Conservation (phyloP, 345 rosid genomes). For the Lepidium sativum region DNA sequence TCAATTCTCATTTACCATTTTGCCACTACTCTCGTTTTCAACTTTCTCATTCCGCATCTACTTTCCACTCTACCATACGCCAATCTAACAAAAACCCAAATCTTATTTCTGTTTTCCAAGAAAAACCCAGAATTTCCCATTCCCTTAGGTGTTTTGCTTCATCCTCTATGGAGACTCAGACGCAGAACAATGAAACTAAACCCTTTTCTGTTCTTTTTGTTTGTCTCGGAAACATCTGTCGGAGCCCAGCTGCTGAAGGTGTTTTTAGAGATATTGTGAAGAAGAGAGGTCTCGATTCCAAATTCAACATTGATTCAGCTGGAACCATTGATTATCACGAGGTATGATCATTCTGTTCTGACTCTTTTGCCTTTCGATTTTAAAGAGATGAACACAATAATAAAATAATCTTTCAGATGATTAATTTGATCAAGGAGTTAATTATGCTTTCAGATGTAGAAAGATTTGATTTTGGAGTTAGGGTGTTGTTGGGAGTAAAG, state of each 20-base stretch:
- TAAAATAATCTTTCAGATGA: neutral
- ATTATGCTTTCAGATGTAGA: neutral
- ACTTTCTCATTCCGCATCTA: slow-evolving; percentile 5
- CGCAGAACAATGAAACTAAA: slow-evolving; percentile 31
- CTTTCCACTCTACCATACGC: slow-evolving; percentile 2
- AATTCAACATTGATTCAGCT: slow-evolving; percentile 82
- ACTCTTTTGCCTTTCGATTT: neutral
- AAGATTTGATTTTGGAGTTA: neutral
- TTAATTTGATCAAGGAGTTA: neutral
- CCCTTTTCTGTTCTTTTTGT: slow-evolving; percentile 84
- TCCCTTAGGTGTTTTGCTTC: slow-evolving; percentile 14
- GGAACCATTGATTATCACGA: slow-evolving; percentile 87
- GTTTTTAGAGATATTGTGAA: slow-evolving; percentile 73
- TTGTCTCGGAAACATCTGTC: slow-evolving; percentile 85
- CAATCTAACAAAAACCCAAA: neutral
- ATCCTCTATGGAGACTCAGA: slow-evolving; percentile 49
- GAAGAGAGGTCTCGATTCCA: slow-evolving; percentile 58
- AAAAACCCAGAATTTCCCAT: slow-evolving; percentile 13
- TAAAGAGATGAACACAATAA: neutral
- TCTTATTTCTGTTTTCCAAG: neutral
- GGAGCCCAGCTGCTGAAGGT: slow-evolving; percentile 98
- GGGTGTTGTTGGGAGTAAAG: neutral
- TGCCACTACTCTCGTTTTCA: slow-evolving; percentile 33
- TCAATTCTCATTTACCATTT: slow-evolving; percentile 42
- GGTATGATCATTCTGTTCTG: slow-evolving; percentile 27